Base-by-base conservation (phyloP, 192 early-diverging fungal species). In the Backusella tuberculispora region DNA sequence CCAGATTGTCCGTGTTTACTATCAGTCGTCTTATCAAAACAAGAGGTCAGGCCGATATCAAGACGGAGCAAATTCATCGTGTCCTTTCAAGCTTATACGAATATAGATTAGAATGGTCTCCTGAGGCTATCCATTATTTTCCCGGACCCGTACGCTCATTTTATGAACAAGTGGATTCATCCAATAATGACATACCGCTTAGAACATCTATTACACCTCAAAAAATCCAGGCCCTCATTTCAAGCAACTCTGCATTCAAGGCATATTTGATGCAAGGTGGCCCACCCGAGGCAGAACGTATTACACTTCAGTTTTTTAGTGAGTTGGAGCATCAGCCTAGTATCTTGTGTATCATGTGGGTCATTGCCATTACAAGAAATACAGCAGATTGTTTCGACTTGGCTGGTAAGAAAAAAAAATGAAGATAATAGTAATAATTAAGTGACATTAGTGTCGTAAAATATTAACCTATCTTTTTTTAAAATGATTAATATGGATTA, bases 271-370 rank as follows among this genome's bases (percentile, higher is more conserved):
- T 77, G 14, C 81, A 83, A 64, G 81, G 81, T 0, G 81, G 81
- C 0, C 37, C 63, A 14, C 47, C 60, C 42, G 77, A 75, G 38
- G 74, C 71, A 9, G 87, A 87, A 37, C 50, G 74, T 1, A 78
- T 70, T 1, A 70, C 89, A 26, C 43, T 78, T 21, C 81, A 85
- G 50, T 87, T 90, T 42, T 94, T 92, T 66, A 87, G 87, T 6
- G 74, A 84, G 46, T 72, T 83, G 8, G 85, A 88, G 40, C 84
- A 88, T 66, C 93, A 92, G 44, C 81, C 90, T 15, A 83, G 86
- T 72, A 87, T 94, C 64, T 74, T 94, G 19, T 90, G 89, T 60
- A 85, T 86, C 4, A 76, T 94, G 17, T 94, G 93, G 93, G 81
- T 71, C 15, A 75, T 87, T 64, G 63, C 81, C 7, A 78, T 85